Conservation (phyloP, 2,329 filamentous ascomycete genomes). For the Diaporthe batatas region DNA sequence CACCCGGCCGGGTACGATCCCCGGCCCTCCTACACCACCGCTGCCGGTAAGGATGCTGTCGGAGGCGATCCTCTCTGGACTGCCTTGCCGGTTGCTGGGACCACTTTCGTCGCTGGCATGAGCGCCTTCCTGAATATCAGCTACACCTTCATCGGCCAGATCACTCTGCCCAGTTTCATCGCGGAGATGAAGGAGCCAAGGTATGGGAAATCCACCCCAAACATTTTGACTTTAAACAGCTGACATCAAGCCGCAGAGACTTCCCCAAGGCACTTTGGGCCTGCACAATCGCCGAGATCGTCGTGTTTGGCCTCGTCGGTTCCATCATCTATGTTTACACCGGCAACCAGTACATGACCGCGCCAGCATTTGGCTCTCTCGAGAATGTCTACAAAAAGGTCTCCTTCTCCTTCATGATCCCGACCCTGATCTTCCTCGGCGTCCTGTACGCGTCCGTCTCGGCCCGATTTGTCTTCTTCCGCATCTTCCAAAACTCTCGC, state of each 20-base stretch:
- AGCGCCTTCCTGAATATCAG: constrained; percentile 95
- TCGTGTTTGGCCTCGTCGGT: constrained; percentile 88
- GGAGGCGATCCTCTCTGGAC: constrained; percentile 76
- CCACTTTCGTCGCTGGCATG: constrained; percentile 85
- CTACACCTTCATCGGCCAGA: constrained; percentile 97
- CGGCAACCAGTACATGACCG: constrained; percentile 88
- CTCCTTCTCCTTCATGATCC: constrained; percentile 94
- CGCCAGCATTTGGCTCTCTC: constrained; percentile 89
- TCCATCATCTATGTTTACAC: constrained; percentile 87
- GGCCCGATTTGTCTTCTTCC: constrained; percentile 92
- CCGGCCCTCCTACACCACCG: constrained; percentile 54
- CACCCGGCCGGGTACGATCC: constrained; percentile 78
- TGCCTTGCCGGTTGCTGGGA: constrained; percentile 75
- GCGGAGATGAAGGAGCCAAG: constrained; percentile 85
- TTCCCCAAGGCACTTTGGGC: constrained; percentile 95
- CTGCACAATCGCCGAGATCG: constrained; percentile 88
- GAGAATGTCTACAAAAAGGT: constrained; percentile 87
- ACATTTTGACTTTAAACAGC: neutral
- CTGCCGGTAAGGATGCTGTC: constrained; percentile 48
- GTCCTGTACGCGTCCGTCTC: constrained; percentile 93
- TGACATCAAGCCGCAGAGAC: constrained; percentile 63
- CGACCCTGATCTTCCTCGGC: constrained; percentile 91
- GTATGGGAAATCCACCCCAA: constrained; percentile 47
- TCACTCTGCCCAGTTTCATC: constrained; percentile 94
- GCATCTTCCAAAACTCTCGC: constrained; percentile 81